Percentiles rank a stretch among this genome's conserved stretches.
Evolutionary conservation across 2,329 filamentous ascomycete species (phyloP).

Genomic region (Sclerotinia nivalis): DNA sequence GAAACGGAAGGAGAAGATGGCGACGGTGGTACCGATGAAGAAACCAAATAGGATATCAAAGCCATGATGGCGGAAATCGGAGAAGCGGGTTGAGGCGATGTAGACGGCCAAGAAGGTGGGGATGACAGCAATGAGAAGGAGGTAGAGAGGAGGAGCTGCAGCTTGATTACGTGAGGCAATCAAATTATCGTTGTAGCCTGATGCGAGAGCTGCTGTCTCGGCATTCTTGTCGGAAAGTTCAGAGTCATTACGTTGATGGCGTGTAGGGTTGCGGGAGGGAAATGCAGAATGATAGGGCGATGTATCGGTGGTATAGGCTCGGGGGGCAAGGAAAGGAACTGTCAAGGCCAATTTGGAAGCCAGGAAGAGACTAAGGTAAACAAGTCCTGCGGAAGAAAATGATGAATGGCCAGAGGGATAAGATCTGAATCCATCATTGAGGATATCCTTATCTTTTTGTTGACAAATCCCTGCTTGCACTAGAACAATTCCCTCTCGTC

Average conservation of each 20-base stretch:
- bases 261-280: conserved; percentile 58
- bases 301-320: conserved; percentile 50
- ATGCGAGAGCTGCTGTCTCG: conserved; percentile 25
- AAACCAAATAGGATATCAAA: conserved; percentile 90
- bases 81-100: conserved; percentile 83
- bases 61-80: conserved; percentile 86
- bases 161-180: conserved; percentile 68
- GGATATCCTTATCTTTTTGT: conserved; percentile 58
- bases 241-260: conserved; percentile 3
- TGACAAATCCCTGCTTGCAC: conserved; percentile 77
- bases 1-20: conserved; percentile 76
- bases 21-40: conserved; percentile 69
- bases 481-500: conserved; percentile 55
- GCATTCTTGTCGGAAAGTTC: conserved; percentile 11
- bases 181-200: conserved; percentile 34
- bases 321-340: conserved; percentile 65
- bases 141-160: conserved; percentile 80
- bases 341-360: conserved; percentile 78
- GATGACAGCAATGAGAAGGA: conserved; percentile 67
- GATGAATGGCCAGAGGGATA: conserved; percentile 79
- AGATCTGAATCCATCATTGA: conserved; percentile 81
- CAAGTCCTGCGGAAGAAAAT: conserved; percentile 73
- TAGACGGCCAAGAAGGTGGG: conserved; percentile 77
- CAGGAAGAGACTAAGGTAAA: conserved; percentile 85
- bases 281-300: conserved; percentile 64